Percentiles rank a stretch among this genome's conserved stretches.
phyloP scores from a whole-genome alignment of 768 basidiomycete species.

The Imleria badia region DNA sequence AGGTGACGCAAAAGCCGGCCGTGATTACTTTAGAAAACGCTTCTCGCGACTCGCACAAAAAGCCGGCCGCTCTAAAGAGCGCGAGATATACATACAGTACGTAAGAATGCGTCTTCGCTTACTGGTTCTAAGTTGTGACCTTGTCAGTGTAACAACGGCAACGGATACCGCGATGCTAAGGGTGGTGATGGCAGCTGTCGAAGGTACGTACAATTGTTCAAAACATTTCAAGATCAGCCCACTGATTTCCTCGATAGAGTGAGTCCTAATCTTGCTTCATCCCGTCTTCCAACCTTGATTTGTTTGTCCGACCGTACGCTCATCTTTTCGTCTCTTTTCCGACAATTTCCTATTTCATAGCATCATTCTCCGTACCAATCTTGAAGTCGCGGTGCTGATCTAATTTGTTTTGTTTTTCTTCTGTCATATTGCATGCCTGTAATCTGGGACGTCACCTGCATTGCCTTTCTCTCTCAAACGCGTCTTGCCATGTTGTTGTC shows the following conservation, averaged over 20 bases:
- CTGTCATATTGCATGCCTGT: slow-evolving; percentile 13
- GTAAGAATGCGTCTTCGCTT: slow-evolving; percentile 32
- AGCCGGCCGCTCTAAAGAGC: slow-evolving; percentile 78
- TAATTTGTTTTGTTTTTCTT: slow-evolving; percentile 27
- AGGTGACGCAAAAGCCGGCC: slow-evolving; percentile 69
- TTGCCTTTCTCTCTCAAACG: slow-evolving; percentile 8
- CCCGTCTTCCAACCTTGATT: slow-evolving; percentile 20
- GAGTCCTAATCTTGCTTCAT: slow-evolving; percentile 43
- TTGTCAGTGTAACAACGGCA: slow-evolving; percentile 75
- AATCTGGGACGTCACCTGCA: slow-evolving; percentile 5
- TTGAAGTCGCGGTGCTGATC: slow-evolving; percentile 34
- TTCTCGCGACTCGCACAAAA: slow-evolving; percentile 83
- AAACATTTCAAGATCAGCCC: not conserved
- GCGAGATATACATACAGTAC: slow-evolving; percentile 94
- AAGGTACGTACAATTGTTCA: slow-evolving; percentile 57
- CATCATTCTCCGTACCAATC: slow-evolving; percentile 39
- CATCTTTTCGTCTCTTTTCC: slow-evolving; percentile 20
- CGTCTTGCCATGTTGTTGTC: slow-evolving; percentile 18
- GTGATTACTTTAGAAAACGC: slow-evolving; percentile 87
- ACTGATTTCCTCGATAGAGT: slow-evolving; percentile 51
- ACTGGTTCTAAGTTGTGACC: slow-evolving; percentile 6
- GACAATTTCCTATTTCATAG: slow-evolving; percentile 23
- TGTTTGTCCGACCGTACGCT: slow-evolving; percentile 25
- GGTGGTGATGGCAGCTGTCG: slow-evolving; percentile 94
- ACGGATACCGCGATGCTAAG: slow-evolving; percentile 86